phyloP scores from a whole-genome alignment of 371 early-diverging fungal species.

The Lichtheimia ramosa region DNA sequence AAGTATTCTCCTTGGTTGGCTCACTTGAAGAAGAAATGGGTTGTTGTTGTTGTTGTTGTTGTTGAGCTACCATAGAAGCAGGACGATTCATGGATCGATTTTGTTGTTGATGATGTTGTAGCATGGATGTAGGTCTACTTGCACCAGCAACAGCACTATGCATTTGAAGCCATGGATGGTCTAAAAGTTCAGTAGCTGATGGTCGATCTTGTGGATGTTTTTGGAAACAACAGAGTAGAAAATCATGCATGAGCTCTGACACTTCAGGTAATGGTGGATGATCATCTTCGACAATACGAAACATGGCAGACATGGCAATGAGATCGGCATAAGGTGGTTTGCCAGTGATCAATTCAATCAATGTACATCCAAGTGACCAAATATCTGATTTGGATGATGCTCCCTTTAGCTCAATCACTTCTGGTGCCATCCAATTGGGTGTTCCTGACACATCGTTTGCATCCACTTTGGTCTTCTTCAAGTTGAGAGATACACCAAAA shows the following conservation, averaged over 20 bases:
- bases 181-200: slow-evolving; percentile 64
- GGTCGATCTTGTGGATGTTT: slow-evolving; percentile 75
- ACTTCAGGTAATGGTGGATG: slow-evolving; percentile 81
- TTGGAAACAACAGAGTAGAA: slow-evolving; percentile 77
- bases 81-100: not conserved
- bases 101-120: no score
- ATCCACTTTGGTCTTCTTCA: slow-evolving; percentile 67
- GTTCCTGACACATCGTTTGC: slow-evolving; percentile 82
- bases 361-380: slow-evolving; percentile 90
- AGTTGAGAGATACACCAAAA: slow-evolving; percentile 88
- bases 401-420: slow-evolving; percentile 85
- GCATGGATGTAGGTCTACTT: no score
- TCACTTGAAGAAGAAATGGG: no score
- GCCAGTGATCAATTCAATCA: slow-evolving; percentile 86
- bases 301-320: slow-evolving; percentile 82
- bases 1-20: no score
- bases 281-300: slow-evolving; percentile 87
- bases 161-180: slow-evolving; percentile 70
- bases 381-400: slow-evolving; percentile 85
- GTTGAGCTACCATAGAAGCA: not conserved
- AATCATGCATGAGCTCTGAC: slow-evolving; percentile 71
- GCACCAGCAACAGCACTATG: not conserved
- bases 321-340: slow-evolving; percentile 84
- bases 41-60: no score
- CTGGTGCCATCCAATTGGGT: slow-evolving; percentile 98